These are phyloP conservation scores for Debaryomycetaceae sp. DNA, from an alignment of 1,139 yeast species.

Conservation along the genomic window DNA sequence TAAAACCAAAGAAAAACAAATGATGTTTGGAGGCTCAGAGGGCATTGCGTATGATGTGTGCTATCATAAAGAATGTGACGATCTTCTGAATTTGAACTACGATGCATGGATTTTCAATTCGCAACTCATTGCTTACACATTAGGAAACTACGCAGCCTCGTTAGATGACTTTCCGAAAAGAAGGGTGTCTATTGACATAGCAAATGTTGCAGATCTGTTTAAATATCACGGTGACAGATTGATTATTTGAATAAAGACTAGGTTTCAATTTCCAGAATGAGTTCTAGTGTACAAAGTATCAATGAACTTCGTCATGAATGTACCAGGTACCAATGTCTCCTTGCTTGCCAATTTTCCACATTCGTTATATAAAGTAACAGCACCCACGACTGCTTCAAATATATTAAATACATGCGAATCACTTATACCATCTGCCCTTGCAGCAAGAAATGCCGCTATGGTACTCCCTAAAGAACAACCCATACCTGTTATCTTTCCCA, in stretches of 20 bases:
- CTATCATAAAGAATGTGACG: slow-evolving; percentile 15
- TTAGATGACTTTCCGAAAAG: slow-evolving; percentile 4
- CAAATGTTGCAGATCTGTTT: neutral
- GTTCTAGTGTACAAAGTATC: slow-evolving; percentile 35
- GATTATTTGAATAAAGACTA: neutral
- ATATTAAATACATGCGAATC: slow-evolving; percentile 17
- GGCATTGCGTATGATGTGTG: slow-evolving; percentile 14
- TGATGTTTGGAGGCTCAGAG: slow-evolving; percentile 13
- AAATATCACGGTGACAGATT: slow-evolving; percentile 3
- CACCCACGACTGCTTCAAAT: slow-evolving; percentile 52
- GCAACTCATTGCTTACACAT: slow-evolving; percentile 14
- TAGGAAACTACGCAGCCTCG: slow-evolving; percentile 12
- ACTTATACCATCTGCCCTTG: slow-evolving; percentile 26
- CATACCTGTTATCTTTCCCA: slow-evolving; percentile 81
- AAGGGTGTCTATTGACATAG: neutral
- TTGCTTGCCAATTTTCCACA: slow-evolving; percentile 61
- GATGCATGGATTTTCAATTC: slow-evolving; percentile 17
- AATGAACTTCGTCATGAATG: slow-evolving; percentile 45
- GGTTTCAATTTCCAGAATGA: slow-evolving; percentile 6
- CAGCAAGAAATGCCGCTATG: slow-evolving; percentile 59
- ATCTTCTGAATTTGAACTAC: slow-evolving; percentile 16
- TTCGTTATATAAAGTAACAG: slow-evolving; percentile 58
- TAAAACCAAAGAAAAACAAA: slow-evolving; percentile 11
- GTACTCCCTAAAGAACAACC: slow-evolving; percentile 85
- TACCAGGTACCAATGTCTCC: slow-evolving; percentile 43